phyloP scores from a whole-genome alignment of 805 yeast species.

The Wilhelminamyces savonicus region DNA sequence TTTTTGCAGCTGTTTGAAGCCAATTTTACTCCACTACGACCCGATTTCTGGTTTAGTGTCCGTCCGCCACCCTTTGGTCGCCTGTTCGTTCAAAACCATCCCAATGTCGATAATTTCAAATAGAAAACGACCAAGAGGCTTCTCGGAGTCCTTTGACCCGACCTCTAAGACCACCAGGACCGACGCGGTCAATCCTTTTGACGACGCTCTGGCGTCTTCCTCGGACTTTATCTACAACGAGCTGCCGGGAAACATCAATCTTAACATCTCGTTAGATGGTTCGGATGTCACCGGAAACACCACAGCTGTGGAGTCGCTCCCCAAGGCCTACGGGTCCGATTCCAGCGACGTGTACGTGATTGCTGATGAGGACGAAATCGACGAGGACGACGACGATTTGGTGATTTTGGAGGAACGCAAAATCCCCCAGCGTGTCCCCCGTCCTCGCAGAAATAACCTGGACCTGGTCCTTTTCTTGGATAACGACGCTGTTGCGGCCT shows the following conservation, averaged over 20 bases:
- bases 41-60: no score
- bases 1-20: no score
- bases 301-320: no score
- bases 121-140: constrained; percentile 40
- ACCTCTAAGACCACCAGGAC: not conserved
- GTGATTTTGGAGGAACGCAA: constrained; percentile 31
- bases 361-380: constrained; percentile 11
- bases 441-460: constrained; percentile 22
- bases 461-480: constrained; percentile 31
- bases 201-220: constrained; percentile 1
- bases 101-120: constrained; percentile 33
- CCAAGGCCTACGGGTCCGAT: not conserved
- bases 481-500: constrained; percentile 35
- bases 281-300: constrained; percentile 1
- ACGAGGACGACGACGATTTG: constrained; percentile 25
- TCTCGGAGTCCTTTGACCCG: constrained; percentile 31
- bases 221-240: constrained; percentile 3
- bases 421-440: constrained; percentile 3
- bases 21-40: no score
- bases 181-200: not conserved
- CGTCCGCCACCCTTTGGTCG: no score
- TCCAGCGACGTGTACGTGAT: constrained; percentile 4
- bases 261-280: constrained; percentile 2
- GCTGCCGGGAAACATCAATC: constrained; percentile 3
- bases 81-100: constrained; percentile 1